These are phyloP conservation scores for Tolypocladium tropicale DNA, from an alignment of 2,329 filamentous ascomycete species.

Conservation along the genomic window DNA sequence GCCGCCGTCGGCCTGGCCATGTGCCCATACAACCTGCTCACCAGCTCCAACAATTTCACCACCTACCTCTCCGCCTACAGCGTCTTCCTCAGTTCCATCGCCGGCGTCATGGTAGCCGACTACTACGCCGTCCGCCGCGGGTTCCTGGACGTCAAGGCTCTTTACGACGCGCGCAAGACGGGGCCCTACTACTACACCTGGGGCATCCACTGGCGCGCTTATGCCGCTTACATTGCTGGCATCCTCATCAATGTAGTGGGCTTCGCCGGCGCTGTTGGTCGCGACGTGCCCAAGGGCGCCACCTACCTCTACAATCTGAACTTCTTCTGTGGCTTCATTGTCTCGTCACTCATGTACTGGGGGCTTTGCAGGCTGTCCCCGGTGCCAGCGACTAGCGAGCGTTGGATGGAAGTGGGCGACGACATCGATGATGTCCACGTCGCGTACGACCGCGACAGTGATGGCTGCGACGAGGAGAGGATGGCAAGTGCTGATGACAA, in stretches of 20 bases:
- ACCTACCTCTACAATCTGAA: constrained; percentile 84
- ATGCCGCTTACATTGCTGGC: constrained; percentile 69
- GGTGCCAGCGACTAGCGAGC: constrained; percentile 61
- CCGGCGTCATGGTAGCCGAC: constrained; percentile 80
- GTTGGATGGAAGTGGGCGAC: constrained; percentile 68
- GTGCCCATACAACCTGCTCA: constrained; percentile 77
- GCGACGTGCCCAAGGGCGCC: constrained; percentile 62
- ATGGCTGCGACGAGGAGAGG: constrained; percentile 28
- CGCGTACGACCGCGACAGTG: constrained; percentile 31
- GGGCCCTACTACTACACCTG: constrained; percentile 64
- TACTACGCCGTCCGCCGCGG: constrained; percentile 82
- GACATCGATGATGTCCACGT: constrained; percentile 44
- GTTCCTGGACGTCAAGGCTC: constrained; percentile 65
- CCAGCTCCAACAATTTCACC: constrained; percentile 69
- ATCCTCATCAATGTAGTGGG: constrained; percentile 88
- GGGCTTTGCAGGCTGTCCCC: constrained; percentile 58
- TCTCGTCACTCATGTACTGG: constrained; percentile 60
- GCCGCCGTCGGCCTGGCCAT: constrained; percentile 71
- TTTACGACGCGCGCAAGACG: constrained; percentile 61
- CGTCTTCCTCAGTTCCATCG: constrained; percentile 88
- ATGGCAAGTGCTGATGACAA: background rate
- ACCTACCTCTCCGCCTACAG: constrained; percentile 88
- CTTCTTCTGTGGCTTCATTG: constrained; percentile 76
- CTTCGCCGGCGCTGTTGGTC: constrained; percentile 72
- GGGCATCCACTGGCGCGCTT: constrained; percentile 77